These are phyloP conservation scores for Fusarium sp. DNA, from an alignment of 2,329 filamentous ascomycete species.

Conservation along the genomic window DNA sequence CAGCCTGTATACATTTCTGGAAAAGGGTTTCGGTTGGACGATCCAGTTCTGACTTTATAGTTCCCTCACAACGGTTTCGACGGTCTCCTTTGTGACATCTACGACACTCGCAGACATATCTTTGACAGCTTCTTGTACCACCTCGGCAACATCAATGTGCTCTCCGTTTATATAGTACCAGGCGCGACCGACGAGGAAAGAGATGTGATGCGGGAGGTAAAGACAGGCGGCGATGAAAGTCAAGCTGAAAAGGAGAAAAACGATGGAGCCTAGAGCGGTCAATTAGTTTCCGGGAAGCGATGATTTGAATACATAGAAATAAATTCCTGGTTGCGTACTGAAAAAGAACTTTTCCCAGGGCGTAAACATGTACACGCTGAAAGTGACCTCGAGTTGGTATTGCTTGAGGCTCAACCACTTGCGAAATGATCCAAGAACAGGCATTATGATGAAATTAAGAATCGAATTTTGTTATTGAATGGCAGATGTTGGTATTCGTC, in stretches of 20 bases:
- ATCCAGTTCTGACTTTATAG: slow-evolving; percentile 43
- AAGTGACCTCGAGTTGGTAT: slow-evolving; percentile 98
- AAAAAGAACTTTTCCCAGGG: slow-evolving; percentile 97
- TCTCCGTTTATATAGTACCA: slow-evolving; percentile 97
- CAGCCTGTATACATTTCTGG: neutral
- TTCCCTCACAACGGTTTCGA: slow-evolving; percentile 51
- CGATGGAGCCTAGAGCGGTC: slow-evolving; percentile 79
- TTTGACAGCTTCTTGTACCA: slow-evolving; percentile 51
- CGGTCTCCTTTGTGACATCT: slow-evolving; percentile 43
- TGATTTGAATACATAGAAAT: neutral
- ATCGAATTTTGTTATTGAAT: neutral
- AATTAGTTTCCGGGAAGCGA: slow-evolving; percentile 5
- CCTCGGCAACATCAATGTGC: slow-evolving; percentile 63
- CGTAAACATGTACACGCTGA: slow-evolving; percentile 96
- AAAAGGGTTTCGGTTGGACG: neutral
- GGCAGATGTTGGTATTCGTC: neutral
- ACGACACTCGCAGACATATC: slow-evolving; percentile 48
- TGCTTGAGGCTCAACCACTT: slow-evolving; percentile 94
- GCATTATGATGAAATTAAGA: slow-evolving; percentile 43
- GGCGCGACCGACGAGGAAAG: slow-evolving; percentile 82
- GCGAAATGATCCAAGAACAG: slow-evolving; percentile 67
- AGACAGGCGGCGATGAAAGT: slow-evolving; percentile 87
- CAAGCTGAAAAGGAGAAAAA: slow-evolving; percentile 90
- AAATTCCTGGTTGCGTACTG: slow-evolving; percentile 71
- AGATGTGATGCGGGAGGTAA: slow-evolving; percentile 93